These are phyloP conservation scores for Aphanomyces astaci DNA, from an alignment of 352 stramenopile genomes.

Conservation along the genomic window DNA sequence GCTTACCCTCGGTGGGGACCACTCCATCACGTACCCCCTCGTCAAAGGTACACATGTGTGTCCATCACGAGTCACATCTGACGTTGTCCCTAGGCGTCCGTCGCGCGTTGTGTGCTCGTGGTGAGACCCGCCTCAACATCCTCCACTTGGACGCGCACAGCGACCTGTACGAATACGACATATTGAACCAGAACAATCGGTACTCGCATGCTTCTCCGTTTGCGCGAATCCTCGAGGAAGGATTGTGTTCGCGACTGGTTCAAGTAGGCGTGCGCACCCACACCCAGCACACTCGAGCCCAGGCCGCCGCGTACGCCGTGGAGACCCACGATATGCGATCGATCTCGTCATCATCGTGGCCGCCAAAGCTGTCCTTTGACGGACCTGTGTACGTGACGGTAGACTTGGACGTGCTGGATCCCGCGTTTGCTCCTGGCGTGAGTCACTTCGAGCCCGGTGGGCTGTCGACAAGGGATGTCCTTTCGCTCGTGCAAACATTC, in stretches of 20 bases:
- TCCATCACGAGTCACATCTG: background rate
- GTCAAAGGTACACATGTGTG: conserved; percentile 12
- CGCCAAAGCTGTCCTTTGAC: background rate
- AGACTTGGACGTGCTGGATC: conserved; percentile 24
- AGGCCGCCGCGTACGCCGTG: conserved; percentile 17
- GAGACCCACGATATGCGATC: conserved; percentile 17
- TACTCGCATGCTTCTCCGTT: conserved; percentile 25
- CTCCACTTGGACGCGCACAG: conserved; percentile 26
- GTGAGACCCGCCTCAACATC: conserved; percentile 18
- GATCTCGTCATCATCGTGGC: background rate
- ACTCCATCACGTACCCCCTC: conserved; percentile 23
- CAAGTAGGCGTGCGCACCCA: conserved; percentile 24
- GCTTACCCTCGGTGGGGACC: conserved; percentile 23
- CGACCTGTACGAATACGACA: conserved; percentile 24
- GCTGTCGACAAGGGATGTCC: conserved; percentile 9
- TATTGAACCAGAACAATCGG: conserved; percentile 7
- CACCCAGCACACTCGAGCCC: conserved; percentile 13
- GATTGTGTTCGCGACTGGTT: conserved; percentile 18
- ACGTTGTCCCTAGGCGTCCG: background rate
- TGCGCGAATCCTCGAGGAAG: conserved; percentile 23
- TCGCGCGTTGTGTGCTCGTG: background rate
- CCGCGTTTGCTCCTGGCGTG: conserved; percentile 22
- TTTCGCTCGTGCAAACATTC: conserved; percentile 19
- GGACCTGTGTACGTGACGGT: conserved; percentile 25
- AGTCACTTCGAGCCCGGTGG: conserved; percentile 24